Conservation (phyloP, 1,284 basidiomycete genomes). For the Leccinum laetum region DNA sequence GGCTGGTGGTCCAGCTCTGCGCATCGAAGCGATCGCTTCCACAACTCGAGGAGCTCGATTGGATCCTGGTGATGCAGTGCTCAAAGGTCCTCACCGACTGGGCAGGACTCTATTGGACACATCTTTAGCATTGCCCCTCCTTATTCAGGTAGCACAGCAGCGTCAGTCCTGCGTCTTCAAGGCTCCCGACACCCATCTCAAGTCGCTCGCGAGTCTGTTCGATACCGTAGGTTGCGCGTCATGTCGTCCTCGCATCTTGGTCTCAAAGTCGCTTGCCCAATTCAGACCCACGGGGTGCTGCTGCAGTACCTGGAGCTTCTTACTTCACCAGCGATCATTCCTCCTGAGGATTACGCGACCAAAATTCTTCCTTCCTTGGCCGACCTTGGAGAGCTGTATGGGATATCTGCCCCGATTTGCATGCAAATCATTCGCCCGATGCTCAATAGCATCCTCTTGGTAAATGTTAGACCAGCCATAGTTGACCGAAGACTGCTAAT, state of each 20-base stretch:
- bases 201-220: slow-evolving; percentile 83
- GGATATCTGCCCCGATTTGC: slow-evolving; percentile 79
- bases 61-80: slow-evolving; percentile 58
- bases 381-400: slow-evolving; percentile 73
- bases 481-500: slow-evolving; percentile 10
- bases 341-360: slow-evolving; percentile 61
- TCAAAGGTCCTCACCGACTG: slow-evolving; percentile 68
- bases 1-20: slow-evolving; percentile 86
- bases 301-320: slow-evolving; percentile 76
- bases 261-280: slow-evolving; percentile 18
- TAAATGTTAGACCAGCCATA: slow-evolving; percentile 33
- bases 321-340: slow-evolving; percentile 60
- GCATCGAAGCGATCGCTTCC: slow-evolving; percentile 84
- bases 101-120: slow-evolving; percentile 73
- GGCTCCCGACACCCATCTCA: slow-evolving; percentile 72
- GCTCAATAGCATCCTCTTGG: slow-evolving; percentile 64
- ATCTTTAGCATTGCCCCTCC: slow-evolving; percentile 75
- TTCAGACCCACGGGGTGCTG: slow-evolving; percentile 74
- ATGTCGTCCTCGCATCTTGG: slow-evolving; percentile 19
- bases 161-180: slow-evolving; percentile 79
- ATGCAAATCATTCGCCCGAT: slow-evolving; percentile 92
- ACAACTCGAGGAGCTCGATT: slow-evolving; percentile 66
- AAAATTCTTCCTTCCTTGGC: slow-evolving; percentile 71
- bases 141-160: slow-evolving; percentile 88
- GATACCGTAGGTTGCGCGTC: slow-evolving; percentile 67